Conservation (phyloP, 1,284 basidiomycete genomes). For the Marasmius fiardii region DNA sequence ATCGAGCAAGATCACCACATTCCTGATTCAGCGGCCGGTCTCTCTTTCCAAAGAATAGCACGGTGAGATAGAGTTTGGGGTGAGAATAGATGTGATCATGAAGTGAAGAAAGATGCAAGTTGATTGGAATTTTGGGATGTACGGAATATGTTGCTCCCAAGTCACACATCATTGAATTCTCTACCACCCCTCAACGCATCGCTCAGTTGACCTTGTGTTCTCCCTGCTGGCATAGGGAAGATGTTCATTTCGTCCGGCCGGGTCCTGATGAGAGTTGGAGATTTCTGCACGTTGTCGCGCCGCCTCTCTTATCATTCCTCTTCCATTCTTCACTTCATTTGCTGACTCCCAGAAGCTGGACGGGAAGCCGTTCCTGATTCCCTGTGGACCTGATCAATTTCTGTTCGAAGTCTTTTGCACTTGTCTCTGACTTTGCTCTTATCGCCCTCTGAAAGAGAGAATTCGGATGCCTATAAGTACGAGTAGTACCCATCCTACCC, state of each 20-base stretch:
- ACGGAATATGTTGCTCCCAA: not conserved
- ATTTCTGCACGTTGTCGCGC: not conserved
- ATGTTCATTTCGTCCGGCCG: not conserved
- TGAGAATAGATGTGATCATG: too few species aligned
- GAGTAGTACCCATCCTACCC: conserved; percentile 3
- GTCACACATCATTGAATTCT: not conserved
- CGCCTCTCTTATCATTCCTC: not conserved
- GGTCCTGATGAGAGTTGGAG: not conserved
- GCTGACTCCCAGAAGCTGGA: not conserved
- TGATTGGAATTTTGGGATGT: too few species aligned
- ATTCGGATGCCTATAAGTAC: not conserved
- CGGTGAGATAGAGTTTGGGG: too few species aligned
- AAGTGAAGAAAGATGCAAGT: too few species aligned
- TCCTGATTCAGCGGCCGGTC: too few species aligned
- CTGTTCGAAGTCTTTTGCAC: not conserved
- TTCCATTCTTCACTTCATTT: not conserved
- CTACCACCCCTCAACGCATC: not conserved
- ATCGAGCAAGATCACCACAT: too few species aligned
- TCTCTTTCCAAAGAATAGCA: too few species aligned
- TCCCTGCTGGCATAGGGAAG: not conserved
- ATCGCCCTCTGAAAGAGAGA: not conserved
- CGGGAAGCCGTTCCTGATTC: not conserved
- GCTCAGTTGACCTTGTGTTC: not conserved
- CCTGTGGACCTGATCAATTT: not conserved
- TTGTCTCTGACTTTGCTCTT: not conserved